These are phyloP conservation scores for Stephania yunnanensis DNA, from an alignment of 164 flowering plant genomes.

Conservation along the genomic window DNA sequence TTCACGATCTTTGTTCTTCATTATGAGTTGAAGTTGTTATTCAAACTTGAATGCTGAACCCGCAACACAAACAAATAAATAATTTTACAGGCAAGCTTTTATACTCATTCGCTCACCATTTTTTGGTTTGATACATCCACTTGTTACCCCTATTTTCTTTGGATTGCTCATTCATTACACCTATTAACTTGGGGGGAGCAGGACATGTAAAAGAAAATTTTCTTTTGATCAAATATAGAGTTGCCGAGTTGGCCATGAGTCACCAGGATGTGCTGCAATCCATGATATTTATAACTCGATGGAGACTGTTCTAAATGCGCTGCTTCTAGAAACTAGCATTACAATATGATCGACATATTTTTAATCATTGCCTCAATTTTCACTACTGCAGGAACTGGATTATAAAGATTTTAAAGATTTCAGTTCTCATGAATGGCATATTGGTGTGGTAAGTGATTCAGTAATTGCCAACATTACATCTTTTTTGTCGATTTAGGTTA, in stretches of 20 bases:
- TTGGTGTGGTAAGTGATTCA: constrained; percentile 70
- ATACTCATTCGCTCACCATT: neutral
- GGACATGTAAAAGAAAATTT: neutral
- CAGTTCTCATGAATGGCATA: constrained; percentile 67
- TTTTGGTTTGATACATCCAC: neutral
- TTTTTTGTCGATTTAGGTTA: neutral
- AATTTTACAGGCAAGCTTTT: neutral
- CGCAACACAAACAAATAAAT: neutral
- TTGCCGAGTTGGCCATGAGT: neutral
- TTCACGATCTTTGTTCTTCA: neutral
- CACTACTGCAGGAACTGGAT: constrained; percentile 75
- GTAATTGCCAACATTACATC: neutral
- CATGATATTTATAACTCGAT: neutral
- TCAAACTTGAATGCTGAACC: neutral
- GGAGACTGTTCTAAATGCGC: neutral
- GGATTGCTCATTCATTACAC: too few relatives aligned
- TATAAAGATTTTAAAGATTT: constrained; percentile 66
- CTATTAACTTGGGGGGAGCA: too few relatives aligned
- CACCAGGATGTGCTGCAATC: neutral
- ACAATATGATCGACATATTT: neutral
- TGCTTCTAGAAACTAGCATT: neutral
- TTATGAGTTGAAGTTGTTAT: neutral
- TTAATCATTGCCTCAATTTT: neutral
- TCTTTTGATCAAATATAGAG: neutral
- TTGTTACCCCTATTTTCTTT: too few relatives aligned